A percentile compares a stretch with the other conserved stretches of the same genome.
phyloP scores from a whole-genome alignment of 2,329 filamentous ascomycete genomes.

The Tolypocladium capitatum region DNA sequence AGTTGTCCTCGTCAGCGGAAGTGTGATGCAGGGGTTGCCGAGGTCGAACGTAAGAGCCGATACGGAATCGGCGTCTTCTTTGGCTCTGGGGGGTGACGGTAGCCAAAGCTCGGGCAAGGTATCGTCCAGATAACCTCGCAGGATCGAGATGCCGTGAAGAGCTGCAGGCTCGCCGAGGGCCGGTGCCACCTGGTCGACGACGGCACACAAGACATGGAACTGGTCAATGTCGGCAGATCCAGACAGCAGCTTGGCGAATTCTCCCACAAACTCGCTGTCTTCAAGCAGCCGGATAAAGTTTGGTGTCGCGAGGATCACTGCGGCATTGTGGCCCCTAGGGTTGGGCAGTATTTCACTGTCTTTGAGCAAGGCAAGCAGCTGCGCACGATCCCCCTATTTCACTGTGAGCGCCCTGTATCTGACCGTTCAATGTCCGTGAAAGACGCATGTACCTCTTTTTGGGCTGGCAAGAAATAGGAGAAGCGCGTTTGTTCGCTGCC shows the following conservation, averaged over 20 bases:
- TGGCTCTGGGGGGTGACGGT: conserved; percentile 10
- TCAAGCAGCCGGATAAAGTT: conserved; percentile 34
- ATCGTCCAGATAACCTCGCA: conserved; percentile 26
- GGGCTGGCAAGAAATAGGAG: conserved; percentile 9
- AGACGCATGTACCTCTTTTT: neutral
- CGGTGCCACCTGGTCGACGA: conserved; percentile 41
- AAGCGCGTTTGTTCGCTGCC: conserved; percentile 8
- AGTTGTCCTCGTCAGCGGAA: conserved; percentile 66
- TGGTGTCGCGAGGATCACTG: conserved; percentile 37
- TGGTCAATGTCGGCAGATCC: conserved; percentile 23
- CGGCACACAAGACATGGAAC: conserved; percentile 37
- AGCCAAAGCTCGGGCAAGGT: conserved; percentile 36
- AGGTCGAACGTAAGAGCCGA: conserved; percentile 29
- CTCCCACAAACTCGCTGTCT: conserved; percentile 26
- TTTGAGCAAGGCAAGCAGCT: conserved; percentile 10
- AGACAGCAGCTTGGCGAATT: conserved; percentile 32
- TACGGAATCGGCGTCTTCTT: conserved; percentile 19
- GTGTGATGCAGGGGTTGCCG: conserved; percentile 25
- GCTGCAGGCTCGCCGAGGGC: conserved; percentile 15
- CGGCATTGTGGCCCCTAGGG: conserved; percentile 21
- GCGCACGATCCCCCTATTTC: conserved; percentile 4
- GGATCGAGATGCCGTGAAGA: conserved; percentile 35
- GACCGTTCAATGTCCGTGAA: neutral
- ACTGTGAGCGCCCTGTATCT: neutral
- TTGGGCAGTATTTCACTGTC: conserved; percentile 14